Evolutionary conservation across 2,329 filamentous ascomycete genomes (phyloP), one percentile per base, ranked within the genome.

Genomic region (Lecanosticta acicola): DNA sequence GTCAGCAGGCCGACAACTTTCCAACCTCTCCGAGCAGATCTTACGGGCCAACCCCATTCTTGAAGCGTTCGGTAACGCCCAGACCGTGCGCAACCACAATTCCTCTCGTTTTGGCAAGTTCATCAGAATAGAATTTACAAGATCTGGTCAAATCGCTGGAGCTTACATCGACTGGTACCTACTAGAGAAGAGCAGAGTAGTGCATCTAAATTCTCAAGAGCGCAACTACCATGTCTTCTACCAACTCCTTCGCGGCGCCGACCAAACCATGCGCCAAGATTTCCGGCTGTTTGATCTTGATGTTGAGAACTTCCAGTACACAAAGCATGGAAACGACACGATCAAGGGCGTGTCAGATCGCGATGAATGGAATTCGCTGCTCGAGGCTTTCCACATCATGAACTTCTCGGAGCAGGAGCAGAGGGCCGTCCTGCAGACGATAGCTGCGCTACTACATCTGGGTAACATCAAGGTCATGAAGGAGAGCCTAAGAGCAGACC

Each of bases 151-250:
- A 44, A 98, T 98, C 55, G 86, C 86, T 3, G 94, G 94, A 29
- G 93, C 93, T 17, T 96, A 89, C 69, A 97, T 98, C 55, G 90
- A 98, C 66, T 98, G 93, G 93, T 98, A 97, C 68, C 76, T 98
- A 0, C 73, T 98, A 11, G 93, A 98, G 64, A 98, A 98, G 68
- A 98, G 93, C n/a, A 81, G 93, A 58, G 93, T 98, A 5, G 91
- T 98, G 16, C 84, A 83, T 34, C 80, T 95, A 50, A 95, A 94
- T 61, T 64, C 79, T 0, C 85, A 88, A 46, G 93, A 98, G 70
- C 82, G 93, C 43, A 98, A 94, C 61, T 98, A 98, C 65, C 93
- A 98, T 66, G 77, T 98, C 45, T 98, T 98, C 67, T 98, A 98
- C 63, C 94, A 98, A 67, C 76, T 98, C 13, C 73, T 98, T 3